Conservation (phyloP, 2,329 filamentous ascomycete species). For the Sclerotinia subarctica region DNA sequence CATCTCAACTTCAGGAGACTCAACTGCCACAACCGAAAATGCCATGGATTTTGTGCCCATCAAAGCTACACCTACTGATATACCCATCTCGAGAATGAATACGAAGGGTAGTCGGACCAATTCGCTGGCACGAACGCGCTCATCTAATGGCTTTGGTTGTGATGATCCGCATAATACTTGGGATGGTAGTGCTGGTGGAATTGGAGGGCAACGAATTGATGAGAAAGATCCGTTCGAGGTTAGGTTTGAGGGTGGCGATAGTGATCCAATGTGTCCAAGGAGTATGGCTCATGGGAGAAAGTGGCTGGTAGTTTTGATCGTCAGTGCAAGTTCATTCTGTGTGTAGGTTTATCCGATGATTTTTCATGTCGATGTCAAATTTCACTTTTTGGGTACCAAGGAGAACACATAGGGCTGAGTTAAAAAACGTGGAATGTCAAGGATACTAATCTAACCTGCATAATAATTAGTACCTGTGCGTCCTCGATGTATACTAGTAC, state of each 20-base stretch:
- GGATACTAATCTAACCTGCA: neutral
- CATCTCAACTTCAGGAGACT: neutral
- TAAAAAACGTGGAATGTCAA: neutral
- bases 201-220: slow-evolving; percentile 30
- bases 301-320: slow-evolving; percentile 75
- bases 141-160: slow-evolving; percentile 39
- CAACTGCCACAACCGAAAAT: neutral
- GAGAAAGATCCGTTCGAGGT: slow-evolving; percentile 61
- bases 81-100: neutral
- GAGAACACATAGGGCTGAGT: neutral
- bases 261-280: slow-evolving; percentile 71
- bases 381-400: neutral
- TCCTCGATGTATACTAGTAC: slow-evolving; percentile 88
- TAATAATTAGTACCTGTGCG: slow-evolving; percentile 68
- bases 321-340: slow-evolving; percentile 72
- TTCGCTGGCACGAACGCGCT: slow-evolving; percentile 29
- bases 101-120: slow-evolving; percentile 20
- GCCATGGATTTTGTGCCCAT: slow-evolving; percentile 33
- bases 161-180: slow-evolving; percentile 27
- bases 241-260: slow-evolving; percentile 66
- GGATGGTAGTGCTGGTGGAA: slow-evolving; percentile 23
- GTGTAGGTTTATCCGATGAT: slow-evolving; percentile 67
- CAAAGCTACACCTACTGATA: neutral
- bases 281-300: slow-evolving; percentile 64
- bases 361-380: slow-evolving; percentile 5